Percentiles rank a stretch among this genome's conserved stretches.
Conservation (phyloP, 345 rosid genomes). For the Eucalyptus pumila region DNA sequence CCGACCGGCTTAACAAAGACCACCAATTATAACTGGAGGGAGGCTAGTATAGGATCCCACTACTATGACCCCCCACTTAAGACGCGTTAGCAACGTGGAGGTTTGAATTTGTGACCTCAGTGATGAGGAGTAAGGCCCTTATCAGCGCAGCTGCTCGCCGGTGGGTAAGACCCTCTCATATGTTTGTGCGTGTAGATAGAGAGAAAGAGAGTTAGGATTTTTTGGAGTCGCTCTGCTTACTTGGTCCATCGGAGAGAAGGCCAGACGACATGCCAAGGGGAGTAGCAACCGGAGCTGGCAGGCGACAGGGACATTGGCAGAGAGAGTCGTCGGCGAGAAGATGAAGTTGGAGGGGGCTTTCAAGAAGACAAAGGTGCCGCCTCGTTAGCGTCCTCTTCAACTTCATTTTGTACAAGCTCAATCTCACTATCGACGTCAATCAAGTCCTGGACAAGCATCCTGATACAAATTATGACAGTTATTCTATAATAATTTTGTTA, state of each 20-base stretch:
- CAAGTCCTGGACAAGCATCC: background rate
- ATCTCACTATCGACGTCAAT: background rate
- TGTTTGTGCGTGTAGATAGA: background rate
- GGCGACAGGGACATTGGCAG: background rate
- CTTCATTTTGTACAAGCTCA: background rate
- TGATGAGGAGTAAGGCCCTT: too few relatives aligned
- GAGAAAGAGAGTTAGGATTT: background rate
- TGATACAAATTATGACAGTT: too few relatives aligned
- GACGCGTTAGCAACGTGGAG: too few relatives aligned
- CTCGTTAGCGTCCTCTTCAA: background rate
- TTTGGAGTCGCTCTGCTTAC: background rate
- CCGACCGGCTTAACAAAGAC: fast-evolving
- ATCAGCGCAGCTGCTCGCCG: too few relatives aligned
- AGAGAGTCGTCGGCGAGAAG: background rate
- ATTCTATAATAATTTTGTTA: too few relatives aligned
- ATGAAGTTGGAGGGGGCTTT: background rate
- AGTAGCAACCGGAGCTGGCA: background rate
- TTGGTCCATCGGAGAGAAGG: background rate
- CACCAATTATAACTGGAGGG: too few relatives aligned
- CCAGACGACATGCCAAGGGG: background rate
- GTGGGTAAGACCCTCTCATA: too few relatives aligned
- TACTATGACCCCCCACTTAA: too few relatives aligned
- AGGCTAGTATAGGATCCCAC: too few relatives aligned
- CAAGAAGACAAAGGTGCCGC: background rate
- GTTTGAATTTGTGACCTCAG: too few relatives aligned